A percentile compares a stretch with the other conserved stretches of the same genome.
phyloP scores from a whole-genome alignment of 2,329 filamentous ascomycete species.

The Nemania abortiva region DNA sequence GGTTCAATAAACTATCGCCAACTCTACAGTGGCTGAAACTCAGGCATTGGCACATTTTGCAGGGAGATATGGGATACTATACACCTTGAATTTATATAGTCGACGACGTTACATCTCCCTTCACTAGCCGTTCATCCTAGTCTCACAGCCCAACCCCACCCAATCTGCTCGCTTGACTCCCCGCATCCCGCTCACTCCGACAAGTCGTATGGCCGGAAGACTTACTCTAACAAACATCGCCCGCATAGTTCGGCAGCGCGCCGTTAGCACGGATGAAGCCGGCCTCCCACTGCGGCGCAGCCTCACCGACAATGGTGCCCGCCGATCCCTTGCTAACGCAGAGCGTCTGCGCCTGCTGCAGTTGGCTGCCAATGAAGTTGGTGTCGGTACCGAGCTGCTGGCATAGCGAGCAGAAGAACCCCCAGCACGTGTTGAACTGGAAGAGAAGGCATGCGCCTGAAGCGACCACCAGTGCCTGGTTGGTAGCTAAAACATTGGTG shows the following conservation, averaged over 20 bases:
- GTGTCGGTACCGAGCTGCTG: constrained; percentile 50
- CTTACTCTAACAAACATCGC: constrained; percentile 51
- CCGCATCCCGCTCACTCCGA: not conserved
- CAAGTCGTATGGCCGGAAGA: not conserved
- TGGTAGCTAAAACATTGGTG: constrained; percentile 48
- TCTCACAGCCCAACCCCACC: not conserved
- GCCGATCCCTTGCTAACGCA: constrained; percentile 51
- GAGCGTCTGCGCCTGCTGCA: constrained; percentile 51
- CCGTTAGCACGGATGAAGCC: constrained; percentile 51
- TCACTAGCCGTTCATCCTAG: not conserved
- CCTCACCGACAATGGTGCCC: constrained; percentile 53
- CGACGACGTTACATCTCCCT: constrained; percentile 1
- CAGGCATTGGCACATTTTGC: not conserved
- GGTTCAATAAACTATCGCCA: too few relatives aligned
- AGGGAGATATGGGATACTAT: not conserved
- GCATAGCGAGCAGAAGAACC: constrained; percentile 56
- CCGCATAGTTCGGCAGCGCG: constrained; percentile 47
- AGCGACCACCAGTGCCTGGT: constrained; percentile 49
- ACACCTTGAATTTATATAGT: not conserved
- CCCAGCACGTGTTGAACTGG: constrained; percentile 53
- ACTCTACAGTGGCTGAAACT: not conserved
- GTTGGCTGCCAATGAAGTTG: constrained; percentile 53
- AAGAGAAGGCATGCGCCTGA: constrained; percentile 52
- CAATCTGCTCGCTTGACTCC: constrained; percentile 1
- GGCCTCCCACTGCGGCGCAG: constrained; percentile 53